Evolutionary conservation across 2,329 filamentous ascomycete genomes (phyloP).

Genomic region (Aotearoamyces nothofagi): DNA sequence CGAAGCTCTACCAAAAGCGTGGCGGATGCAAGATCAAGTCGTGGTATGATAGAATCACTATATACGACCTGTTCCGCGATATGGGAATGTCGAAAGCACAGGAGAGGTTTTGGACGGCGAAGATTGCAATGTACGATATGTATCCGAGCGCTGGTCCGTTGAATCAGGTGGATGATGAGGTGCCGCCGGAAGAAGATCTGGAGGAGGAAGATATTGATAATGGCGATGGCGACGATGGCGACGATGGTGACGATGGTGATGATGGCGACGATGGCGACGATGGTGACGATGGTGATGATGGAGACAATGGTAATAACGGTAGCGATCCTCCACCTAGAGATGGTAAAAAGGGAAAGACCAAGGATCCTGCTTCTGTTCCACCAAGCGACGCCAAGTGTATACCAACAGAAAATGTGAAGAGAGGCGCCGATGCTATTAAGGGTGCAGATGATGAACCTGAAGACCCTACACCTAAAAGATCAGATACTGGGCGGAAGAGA

Average conservation of each 20-base stretch:
- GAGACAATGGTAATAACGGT: background rate
- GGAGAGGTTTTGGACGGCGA: background rate
- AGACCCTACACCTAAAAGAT: too few species aligned
- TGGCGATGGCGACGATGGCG: background rate
- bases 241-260: too few species aligned
- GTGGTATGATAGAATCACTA: background rate
- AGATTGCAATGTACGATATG: background rate
- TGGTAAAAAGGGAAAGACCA: background rate
- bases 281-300: too few species aligned
- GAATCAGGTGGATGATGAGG: background rate
- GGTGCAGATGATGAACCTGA: too few species aligned
- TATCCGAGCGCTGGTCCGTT: constrained; percentile 1
- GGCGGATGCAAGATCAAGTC: background rate
- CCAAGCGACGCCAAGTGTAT: too few species aligned
- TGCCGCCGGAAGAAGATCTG: background rate
- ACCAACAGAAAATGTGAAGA: too few species aligned
- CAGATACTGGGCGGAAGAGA: too few species aligned
- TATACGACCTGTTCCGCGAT: background rate
- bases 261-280: background rate
- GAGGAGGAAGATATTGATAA: background rate
- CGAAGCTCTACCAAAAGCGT: background rate
- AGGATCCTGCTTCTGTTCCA: too few species aligned
- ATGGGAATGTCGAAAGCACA: background rate
- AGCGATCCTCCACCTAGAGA: background rate
- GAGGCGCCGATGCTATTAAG: too few species aligned